phyloP scores from a whole-genome alignment of 2,329 filamentous ascomycete species.

The Ophiocordyceps camponoti-saundersi region DNA sequence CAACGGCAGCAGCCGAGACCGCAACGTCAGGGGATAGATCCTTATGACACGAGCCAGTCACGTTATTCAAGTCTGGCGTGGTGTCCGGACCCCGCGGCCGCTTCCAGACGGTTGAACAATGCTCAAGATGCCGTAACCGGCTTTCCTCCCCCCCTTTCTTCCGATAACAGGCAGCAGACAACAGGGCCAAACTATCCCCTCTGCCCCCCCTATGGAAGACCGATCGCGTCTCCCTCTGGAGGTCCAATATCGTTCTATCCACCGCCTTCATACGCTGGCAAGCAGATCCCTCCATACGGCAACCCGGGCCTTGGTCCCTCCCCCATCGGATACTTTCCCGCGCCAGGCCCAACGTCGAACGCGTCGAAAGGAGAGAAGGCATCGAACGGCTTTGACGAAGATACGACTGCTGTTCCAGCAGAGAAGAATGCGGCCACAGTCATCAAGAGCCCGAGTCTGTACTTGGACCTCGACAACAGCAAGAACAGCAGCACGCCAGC shows the following conservation, averaged over 20 bases:
- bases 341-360: neutral
- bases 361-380: neutral
- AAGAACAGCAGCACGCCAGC: neutral
- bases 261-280: neutral
- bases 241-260: neutral
- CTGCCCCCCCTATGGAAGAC: neutral
- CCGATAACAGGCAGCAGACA: neutral
- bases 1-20: neutral
- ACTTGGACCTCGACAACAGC: neutral
- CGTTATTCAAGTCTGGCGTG: neutral
- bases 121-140: neutral
- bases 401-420: neutral
- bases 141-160: neutral
- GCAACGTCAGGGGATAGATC: neutral
- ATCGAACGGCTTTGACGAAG: neutral
- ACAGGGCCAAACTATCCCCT: neutral
- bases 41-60: neutral
- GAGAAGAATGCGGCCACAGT: neutral
- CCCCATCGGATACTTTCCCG: neutral
- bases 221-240: neutral
- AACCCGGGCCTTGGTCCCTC: neutral
- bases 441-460: neutral
- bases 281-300: constrained; percentile 1
- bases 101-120: neutral
- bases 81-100: neutral